A percentile compares a stretch with the other conserved stretches of the same genome.
These are phyloP conservation scores for Aureobasidium sp. DNA, from an alignment of 2,329 filamentous ascomycete genomes.

Conservation along the genomic window DNA sequence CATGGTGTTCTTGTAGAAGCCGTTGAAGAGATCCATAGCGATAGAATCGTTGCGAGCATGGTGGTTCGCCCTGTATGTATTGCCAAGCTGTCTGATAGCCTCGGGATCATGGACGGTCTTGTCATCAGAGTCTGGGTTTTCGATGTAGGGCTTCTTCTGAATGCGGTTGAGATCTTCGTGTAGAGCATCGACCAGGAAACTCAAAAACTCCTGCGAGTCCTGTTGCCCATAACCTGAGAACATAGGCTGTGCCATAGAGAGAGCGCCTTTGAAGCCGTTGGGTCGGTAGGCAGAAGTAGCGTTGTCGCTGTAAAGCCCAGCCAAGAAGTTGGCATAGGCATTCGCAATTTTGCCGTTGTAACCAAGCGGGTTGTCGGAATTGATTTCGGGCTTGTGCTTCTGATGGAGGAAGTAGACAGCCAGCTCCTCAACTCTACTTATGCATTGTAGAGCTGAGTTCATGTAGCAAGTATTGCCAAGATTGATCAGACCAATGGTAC, in stretches of 20 bases:
- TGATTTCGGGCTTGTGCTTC: slow-evolving; percentile 71
- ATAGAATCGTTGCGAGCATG: slow-evolving; percentile 89
- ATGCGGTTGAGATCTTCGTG: slow-evolving; percentile 94
- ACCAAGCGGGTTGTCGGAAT: slow-evolving; percentile 73
- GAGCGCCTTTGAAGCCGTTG: slow-evolving; percentile 68
- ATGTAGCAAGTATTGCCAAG: slow-evolving; percentile 98
- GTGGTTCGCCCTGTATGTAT: slow-evolving; percentile 85
- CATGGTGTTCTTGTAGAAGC: slow-evolving; percentile 96
- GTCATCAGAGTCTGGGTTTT: slow-evolving; percentile 95
- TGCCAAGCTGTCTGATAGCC: slow-evolving; percentile 75
- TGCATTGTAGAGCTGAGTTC: slow-evolving; percentile 94
- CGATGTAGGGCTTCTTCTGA: slow-evolving; percentile 91
- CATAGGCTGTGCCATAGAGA: slow-evolving; percentile 71
- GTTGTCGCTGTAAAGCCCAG: slow-evolving; percentile 66
- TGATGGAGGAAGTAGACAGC: slow-evolving; percentile 77
- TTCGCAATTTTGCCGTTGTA: slow-evolving; percentile 81
- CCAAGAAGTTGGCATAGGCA: slow-evolving; percentile 67
- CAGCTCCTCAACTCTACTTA: slow-evolving; percentile 86
- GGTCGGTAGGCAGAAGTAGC: slow-evolving; percentile 63
- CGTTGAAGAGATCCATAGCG: slow-evolving; percentile 89
- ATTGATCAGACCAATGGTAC: slow-evolving; percentile 77
- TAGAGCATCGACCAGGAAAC: slow-evolving; percentile 86
- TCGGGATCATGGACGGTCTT: slow-evolving; percentile 79
- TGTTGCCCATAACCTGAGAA: slow-evolving; percentile 96
- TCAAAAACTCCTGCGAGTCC: slow-evolving; percentile 93